These are phyloP conservation scores for Umbilicus rupestris DNA, from an alignment of 164 flowering plant genomes.

Conservation along the genomic window DNA sequence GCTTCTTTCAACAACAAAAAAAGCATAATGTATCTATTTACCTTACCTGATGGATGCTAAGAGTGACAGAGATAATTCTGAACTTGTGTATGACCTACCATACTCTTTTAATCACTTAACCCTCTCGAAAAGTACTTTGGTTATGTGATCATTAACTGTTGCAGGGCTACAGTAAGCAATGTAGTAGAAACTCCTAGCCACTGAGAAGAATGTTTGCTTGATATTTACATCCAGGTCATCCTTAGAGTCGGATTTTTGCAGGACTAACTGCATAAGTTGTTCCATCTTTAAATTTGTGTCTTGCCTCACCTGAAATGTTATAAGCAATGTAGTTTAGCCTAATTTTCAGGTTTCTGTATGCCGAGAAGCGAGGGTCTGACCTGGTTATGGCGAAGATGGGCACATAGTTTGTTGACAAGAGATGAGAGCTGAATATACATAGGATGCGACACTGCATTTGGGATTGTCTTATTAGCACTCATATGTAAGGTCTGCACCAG, in stretches of 20 bases:
- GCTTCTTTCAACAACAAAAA: too few relatives aligned
- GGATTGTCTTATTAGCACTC: slow-evolving; percentile 13
- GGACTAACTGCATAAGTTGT: slow-evolving; percentile 44
- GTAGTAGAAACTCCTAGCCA: slow-evolving; percentile 63
- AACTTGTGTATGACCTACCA: not conserved
- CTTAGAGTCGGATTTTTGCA: slow-evolving; percentile 19
- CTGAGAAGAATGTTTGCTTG: slow-evolving; percentile 43
- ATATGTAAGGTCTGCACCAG: slow-evolving; percentile 25
- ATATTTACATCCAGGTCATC: slow-evolving; percentile 25
- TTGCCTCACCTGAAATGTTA: slow-evolving; percentile 1
- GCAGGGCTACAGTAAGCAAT: slow-evolving; percentile 31
- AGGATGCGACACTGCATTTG: slow-evolving; percentile 14
- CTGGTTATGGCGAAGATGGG: slow-evolving; percentile 17
- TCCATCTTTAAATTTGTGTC: slow-evolving; percentile 51
- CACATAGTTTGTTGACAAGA: slow-evolving; percentile 27
- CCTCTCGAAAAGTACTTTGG: slow-evolving; percentile 58
- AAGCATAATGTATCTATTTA: too few relatives aligned
- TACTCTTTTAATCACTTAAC: slow-evolving; percentile 14
- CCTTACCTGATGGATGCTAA: too few relatives aligned
- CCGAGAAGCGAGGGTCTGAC: slow-evolving; percentile 10
- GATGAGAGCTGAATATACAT: slow-evolving; percentile 17
- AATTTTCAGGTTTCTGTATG: not conserved
- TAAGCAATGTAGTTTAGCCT: not conserved
- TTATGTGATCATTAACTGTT: slow-evolving; percentile 42
- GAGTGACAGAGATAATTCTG: too few relatives aligned